Conservation (phyloP, 2,329 filamentous ascomycete species). For the Zymoseptoria crescenta region DNA sequence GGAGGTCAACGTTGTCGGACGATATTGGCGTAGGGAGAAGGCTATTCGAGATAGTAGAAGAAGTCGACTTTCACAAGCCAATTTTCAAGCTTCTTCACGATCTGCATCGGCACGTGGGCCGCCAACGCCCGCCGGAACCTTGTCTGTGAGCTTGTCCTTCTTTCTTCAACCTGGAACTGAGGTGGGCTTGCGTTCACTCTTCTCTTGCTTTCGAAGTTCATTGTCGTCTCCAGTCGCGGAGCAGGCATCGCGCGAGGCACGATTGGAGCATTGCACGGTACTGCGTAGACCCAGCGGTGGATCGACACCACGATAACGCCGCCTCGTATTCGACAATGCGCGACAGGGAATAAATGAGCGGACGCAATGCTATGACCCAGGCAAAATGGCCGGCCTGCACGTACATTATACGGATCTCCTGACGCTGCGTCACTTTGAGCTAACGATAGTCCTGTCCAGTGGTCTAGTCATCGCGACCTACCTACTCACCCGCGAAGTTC, state of each 20-base stretch:
- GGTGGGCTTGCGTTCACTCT: background rate
- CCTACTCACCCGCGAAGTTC: slow-evolving; percentile 17
- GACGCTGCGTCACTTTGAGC: background rate
- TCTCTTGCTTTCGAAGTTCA: background rate
- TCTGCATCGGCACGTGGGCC: background rate
- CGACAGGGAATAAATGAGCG: background rate
- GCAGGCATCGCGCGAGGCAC: background rate
- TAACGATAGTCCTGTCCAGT: slow-evolving; percentile 5
- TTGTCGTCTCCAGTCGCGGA: background rate
- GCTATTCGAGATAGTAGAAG: too few species aligned
- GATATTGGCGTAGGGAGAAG: background rate
- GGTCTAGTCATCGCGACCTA: slow-evolving; percentile 25
- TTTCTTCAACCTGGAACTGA: background rate
- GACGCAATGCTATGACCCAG: slow-evolving; percentile 5
- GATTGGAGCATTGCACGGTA: background rate
- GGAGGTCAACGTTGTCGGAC: background rate
- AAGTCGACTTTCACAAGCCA: slow-evolving; percentile 1
- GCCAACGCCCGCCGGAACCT: background rate
- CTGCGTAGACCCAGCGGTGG: background rate
- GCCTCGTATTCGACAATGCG: background rate
- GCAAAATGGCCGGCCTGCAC: slow-evolving; percentile 14
- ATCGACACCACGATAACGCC: background rate
- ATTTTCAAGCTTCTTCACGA: background rate
- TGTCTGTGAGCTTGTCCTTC: background rate
- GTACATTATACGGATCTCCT: slow-evolving; percentile 1